A percentile compares a stretch with the other conserved stretches of the same genome.
These are phyloP conservation scores for Trypanosoma congolense DNA, from an alignment of 208 protist species.

Conservation along the genomic window DNA sequence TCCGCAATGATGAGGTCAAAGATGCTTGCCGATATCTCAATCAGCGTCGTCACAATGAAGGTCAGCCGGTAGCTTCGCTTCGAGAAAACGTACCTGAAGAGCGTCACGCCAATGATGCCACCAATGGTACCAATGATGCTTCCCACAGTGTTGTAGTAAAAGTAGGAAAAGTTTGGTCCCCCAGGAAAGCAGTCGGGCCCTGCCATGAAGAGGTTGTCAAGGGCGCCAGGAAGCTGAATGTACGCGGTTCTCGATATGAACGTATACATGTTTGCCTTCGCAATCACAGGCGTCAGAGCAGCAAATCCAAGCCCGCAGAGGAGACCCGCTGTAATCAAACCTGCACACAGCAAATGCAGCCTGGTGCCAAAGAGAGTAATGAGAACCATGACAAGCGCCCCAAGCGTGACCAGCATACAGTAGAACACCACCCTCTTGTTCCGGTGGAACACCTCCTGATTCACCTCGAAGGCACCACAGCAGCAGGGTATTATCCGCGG, in stretches of 20 bases:
- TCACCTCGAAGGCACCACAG: conserved; percentile 52
- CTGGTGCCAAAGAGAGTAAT: conserved; percentile 36
- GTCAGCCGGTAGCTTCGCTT: conserved; percentile 51
- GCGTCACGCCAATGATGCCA: conserved; percentile 48
- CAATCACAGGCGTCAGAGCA: conserved; percentile 55
- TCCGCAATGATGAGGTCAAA: conserved; percentile 74
- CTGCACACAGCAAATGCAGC: conserved; percentile 28
- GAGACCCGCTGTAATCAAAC: conserved; percentile 28
- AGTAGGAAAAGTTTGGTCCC: conserved; percentile 62
- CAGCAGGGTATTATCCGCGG: conserved; percentile 20
- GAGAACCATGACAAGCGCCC: conserved; percentile 38
- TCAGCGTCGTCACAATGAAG: conserved; percentile 41
- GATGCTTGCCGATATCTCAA: conserved; percentile 41
- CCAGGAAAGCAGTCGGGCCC: conserved; percentile 29
- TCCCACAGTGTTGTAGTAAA: conserved; percentile 60
- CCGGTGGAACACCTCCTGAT: conserved; percentile 42
- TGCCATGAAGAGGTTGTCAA: conserved; percentile 64
- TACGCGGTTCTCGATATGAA: conserved; percentile 55
- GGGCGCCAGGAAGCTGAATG: conserved; percentile 49
- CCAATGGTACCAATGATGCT: conserved; percentile 47
- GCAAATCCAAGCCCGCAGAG: conserved; percentile 45
- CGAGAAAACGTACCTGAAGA: conserved; percentile 61
- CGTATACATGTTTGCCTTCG: conserved; percentile 61
- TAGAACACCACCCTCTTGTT: conserved; percentile 56
- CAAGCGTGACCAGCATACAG: conserved; percentile 38